These are phyloP conservation scores for Cupressus sempervirens DNA, from an alignment of 75 land plant genomes.

Conservation along the genomic window DNA sequence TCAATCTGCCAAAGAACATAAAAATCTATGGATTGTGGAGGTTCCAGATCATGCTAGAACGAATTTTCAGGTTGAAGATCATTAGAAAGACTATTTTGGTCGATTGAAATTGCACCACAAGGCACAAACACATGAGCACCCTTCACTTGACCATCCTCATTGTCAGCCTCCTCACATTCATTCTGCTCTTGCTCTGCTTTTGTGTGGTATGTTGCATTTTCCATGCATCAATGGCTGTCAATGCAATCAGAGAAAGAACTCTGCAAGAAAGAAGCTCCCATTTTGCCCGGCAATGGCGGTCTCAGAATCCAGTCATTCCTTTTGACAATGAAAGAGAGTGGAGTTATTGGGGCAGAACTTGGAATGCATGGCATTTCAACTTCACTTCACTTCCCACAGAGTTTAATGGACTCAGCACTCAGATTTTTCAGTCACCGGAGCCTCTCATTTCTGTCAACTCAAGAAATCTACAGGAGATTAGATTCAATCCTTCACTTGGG, in stretches of 20 bases:
- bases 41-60: too few species aligned
- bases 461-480: conserved; percentile 9
- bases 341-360: neutral
- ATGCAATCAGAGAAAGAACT: neutral
- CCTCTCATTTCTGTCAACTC: conserved; percentile 4
- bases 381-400: conserved; percentile 13
- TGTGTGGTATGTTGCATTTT: conserved; percentile 17
- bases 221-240: conserved; percentile 1
- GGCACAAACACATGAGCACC: neutral
- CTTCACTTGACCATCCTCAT: neutral
- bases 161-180: neutral
- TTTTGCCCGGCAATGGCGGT: conserved; percentile 20
- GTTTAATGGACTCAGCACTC: conserved; percentile 21
- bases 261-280: neutral
- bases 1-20: neutral
- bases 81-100: too few species aligned
- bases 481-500: conserved; percentile 4
- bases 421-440: conserved; percentile 16
- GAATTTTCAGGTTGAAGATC: too few species aligned
- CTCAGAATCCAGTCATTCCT: conserved; percentile 11
- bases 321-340: neutral
- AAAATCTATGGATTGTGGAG: neutral
- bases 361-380: conserved; percentile 12
- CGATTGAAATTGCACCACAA: neutral
- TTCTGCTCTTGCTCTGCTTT: conserved; percentile 9